These are phyloP conservation scores for Knoxdaviesia capensis DNA, from an alignment of 2,329 filamentous ascomycete species.

Conservation along the genomic window DNA sequence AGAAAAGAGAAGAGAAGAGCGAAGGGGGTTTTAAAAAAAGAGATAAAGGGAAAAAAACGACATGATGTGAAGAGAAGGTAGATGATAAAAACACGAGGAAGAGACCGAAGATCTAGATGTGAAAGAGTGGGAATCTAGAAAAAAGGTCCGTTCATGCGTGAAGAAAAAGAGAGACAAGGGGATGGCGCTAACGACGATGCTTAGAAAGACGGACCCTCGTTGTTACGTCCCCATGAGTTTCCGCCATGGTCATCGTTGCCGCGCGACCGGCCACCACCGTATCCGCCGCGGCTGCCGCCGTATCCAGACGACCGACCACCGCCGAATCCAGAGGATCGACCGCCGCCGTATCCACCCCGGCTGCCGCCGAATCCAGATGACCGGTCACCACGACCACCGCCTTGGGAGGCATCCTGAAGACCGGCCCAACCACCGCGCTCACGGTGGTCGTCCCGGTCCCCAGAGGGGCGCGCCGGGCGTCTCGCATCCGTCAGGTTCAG, in stretches of 20 bases:
- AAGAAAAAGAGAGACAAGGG: too few species aligned
- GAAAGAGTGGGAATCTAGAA: too few species aligned
- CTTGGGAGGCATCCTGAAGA: constrained; percentile 1
- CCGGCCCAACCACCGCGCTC: constrained; percentile 6
- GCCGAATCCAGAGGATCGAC: background rate
- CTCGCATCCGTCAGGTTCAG: constrained; percentile 13
- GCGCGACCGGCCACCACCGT: background rate
- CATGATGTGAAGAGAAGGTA: background rate
- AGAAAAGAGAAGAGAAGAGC: constrained; percentile 1
- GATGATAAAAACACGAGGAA: background rate
- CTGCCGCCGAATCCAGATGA: constrained; percentile 1
- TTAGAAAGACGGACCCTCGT: too few species aligned
- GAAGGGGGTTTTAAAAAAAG: background rate
- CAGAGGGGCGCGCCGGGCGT: background rate
- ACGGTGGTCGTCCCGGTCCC: constrained; percentile 5
- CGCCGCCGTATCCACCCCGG: constrained; percentile 1
- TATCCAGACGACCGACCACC: background rate
- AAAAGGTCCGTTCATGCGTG: too few species aligned
- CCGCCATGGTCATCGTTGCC: too few species aligned
- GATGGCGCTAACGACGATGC: too few species aligned
- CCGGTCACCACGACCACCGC: constrained; percentile 2
- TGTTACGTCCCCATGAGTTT: too few species aligned
- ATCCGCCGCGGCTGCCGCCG: constrained; percentile 1
- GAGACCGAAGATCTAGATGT: too few species aligned
- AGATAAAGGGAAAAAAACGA: background rate